Evolutionary conservation across 129 eudicot species (phyloP), one percentile per base, ranked within the genome.

Genomic region (Pulicaria dysenterica): DNA sequence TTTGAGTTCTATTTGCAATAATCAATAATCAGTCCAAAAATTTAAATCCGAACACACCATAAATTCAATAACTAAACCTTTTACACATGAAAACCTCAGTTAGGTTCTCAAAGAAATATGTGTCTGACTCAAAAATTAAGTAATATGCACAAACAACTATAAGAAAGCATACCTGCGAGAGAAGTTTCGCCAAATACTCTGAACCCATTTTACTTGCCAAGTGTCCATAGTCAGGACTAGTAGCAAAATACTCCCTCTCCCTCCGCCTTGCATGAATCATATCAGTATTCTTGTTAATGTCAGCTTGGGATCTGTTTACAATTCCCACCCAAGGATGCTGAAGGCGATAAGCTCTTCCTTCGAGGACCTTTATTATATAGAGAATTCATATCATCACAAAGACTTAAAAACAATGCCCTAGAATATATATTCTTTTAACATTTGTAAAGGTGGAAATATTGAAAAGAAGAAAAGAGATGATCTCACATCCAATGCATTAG

Each of bases 301-400:
- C 92, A 64, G 92, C 92, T 62, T 87, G 92, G 5, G 92, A 87
- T 60, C 88, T 84, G 55, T 87, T 87, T 58, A 87, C 92, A 58
- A 87, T 79, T 44, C 92, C 92, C 75, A 87, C 85, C 92, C 92
- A 87, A 63, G 87, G 92, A 62, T 84, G 87, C 77, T 87, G 92
- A 53, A 87, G 77, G 37, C 89, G 85, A 53, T 87, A 87, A 55
- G 89, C 74, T 75, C 87, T 87, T 64, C 92, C 92, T 81, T 87
- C 92, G 59, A 87, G 92, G 58, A 82, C 89, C 89, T 84, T 54
- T 36, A 68, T 19, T 16, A 61, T 42, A 43, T 61, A 60, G 49
- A 60, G 13, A 41, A 11, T 59, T 11, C 49, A 39, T 12, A 70
- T 77, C 68, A 76, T 60, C n/a, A 11, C 24, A 46, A 9, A 47